Evolutionary conservation across 2,329 filamentous ascomycete genomes (phyloP), one percentile per base, ranked within the genome.

Genomic region (Zasmidium angulare): DNA sequence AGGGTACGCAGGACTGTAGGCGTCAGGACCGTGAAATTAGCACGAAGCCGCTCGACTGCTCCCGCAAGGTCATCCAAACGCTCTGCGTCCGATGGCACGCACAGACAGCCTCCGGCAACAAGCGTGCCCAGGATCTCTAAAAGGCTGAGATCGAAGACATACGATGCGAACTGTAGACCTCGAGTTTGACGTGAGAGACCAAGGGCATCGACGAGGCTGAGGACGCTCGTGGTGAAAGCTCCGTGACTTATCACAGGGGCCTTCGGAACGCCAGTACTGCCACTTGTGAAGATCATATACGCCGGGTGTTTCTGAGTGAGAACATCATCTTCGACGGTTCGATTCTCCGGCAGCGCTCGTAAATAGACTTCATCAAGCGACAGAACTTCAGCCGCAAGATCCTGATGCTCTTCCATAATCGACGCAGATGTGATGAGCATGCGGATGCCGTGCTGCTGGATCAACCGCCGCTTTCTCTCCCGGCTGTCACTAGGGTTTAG

Each of bases 31-130:
- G 43, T 36, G 26, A 46, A 46, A 9, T 40, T 56, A 1, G 48
- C 21, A 1, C 14, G 11, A 12, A 56, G 46, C 9, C 20, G 19
- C 9, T 24, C 20, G 11, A 60, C 36, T 3, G 46, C 51, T 2
- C 26, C 56, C 1, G 31, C 19, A 4, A 61, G 22, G 12, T 50
- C 46, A 23, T 60, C 53, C 40, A 58, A 58, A 2, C 49, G 21
- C 11, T 51, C 49, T 14, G 11, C n/a, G n/a, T 53, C 17, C n/a
- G 51, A 53, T 22, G 51, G 51, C 14, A 53, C 31, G 31, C 29
- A 53, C n/a, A 53, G 3, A 24, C 3, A 3, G 20, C 51, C 51
- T 22, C 51, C 51, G 22, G 24, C 20, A 3, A 22, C 14, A 3
- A 53, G 4, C 2, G 51, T 46, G 9, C 29, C 51, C 4, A 53